phyloP scores from a whole-genome alignment of 2,329 filamentous ascomycete genomes.

The Colletotrichum sp. region DNA sequence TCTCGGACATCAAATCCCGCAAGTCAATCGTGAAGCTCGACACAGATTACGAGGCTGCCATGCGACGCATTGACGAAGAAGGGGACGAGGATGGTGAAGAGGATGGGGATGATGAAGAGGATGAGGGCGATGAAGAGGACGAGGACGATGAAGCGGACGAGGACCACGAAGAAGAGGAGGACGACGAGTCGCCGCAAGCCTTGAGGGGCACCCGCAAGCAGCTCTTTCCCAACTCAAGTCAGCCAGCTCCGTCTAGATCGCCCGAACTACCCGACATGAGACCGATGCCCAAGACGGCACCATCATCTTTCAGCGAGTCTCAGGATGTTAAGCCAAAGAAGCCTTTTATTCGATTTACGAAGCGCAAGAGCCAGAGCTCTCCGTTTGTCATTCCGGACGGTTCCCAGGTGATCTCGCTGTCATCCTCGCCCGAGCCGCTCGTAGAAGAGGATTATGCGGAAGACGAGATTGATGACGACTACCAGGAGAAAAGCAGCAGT shows the following conservation, averaged over 20 bases:
- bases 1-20: constrained; percentile 28
- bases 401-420: constrained; percentile 36
- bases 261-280: constrained; percentile 23
- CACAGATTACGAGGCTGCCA: constrained; percentile 48
- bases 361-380: constrained; percentile 2
- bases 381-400: constrained; percentile 31
- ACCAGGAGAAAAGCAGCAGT: constrained; percentile 25
- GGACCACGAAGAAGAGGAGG: constrained; percentile 27
- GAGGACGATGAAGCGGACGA: not conserved
- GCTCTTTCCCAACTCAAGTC: constrained; percentile 38
- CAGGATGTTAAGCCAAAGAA: not conserved
- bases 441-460: constrained; percentile 38
- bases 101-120: rapidly evolving
- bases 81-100: not conserved
- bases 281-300: constrained; percentile 18
- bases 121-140: not conserved
- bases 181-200: constrained; percentile 23
- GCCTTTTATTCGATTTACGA: not conserved
- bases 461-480: constrained; percentile 42
- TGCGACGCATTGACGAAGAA: constrained; percentile 45
- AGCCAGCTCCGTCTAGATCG: constrained; percentile 27
- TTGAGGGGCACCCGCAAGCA: constrained; percentile 10
- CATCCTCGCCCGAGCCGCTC: constrained; percentile 23
- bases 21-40: constrained; percentile 33
- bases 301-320: not conserved